Percentiles rank a stretch among this genome's conserved stretches.
These are phyloP conservation scores for Chaetomium cochliodes DNA, from an alignment of 495 filamentous ascomycete species.

Conservation along the genomic window DNA sequence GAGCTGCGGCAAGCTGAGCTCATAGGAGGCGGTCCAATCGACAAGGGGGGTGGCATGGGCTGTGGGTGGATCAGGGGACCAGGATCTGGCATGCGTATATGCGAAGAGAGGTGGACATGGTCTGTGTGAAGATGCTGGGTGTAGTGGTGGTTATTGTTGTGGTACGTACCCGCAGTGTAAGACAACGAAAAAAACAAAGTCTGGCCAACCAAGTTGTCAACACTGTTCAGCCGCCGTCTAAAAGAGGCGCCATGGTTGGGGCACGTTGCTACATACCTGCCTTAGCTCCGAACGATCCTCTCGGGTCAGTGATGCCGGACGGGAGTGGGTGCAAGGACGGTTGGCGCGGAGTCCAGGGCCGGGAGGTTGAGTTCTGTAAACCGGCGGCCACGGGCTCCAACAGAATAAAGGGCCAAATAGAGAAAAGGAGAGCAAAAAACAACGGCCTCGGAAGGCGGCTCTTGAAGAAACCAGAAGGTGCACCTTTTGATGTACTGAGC, in stretches of 20 bases:
- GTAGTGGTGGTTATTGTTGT: not conserved
- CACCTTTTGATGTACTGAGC: not conserved
- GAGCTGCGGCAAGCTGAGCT: constrained; percentile 29
- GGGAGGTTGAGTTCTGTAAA: not conserved
- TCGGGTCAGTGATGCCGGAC: constrained; percentile 18
- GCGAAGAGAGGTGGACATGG: constrained; percentile 1
- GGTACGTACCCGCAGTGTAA: constrained; percentile 26
- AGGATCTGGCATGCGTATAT: constrained; percentile 21
- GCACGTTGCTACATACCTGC: constrained; percentile 11
- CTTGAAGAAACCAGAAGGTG: not conserved
- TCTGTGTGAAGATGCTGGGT: constrained; percentile 7
- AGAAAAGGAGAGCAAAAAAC: not conserved
- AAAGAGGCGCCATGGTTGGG: constrained; percentile 22
- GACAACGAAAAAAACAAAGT: constrained; percentile 29
- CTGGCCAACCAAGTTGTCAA: constrained; percentile 31
- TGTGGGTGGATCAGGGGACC: constrained; percentile 20
- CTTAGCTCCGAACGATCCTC: constrained; percentile 13
- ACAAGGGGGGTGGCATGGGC: constrained; percentile 9
- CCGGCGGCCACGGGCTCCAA: not conserved
- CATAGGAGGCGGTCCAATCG: constrained; percentile 24
- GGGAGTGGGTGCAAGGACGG: constrained; percentile 14
- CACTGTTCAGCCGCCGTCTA: constrained; percentile 31
- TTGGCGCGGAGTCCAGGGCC: not conserved
- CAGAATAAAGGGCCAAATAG: not conserved
- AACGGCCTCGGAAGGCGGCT: not conserved